Percentiles rank a stretch among this genome's conserved stretches.
Evolutionary conservation across 768 basidiomycete species (phyloP).

Genomic region (Gloeopeniophorella convolvens): DNA sequence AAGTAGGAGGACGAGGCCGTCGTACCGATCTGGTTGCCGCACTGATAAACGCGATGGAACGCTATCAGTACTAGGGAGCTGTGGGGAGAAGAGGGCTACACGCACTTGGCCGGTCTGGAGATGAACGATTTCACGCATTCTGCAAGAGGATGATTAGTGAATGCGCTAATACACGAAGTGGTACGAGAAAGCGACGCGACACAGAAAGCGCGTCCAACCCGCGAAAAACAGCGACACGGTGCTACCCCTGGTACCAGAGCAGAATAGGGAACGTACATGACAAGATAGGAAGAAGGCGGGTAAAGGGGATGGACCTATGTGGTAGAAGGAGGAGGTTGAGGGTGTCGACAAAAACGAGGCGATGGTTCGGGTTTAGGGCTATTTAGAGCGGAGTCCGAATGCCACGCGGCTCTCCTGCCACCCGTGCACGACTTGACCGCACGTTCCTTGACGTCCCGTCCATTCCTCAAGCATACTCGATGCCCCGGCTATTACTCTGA

Average conservation of each 20-base stretch:
- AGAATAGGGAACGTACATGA: conserved; percentile 15
- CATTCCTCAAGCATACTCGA: too few relatives aligned
- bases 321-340: conserved; percentile 13
- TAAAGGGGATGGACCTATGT: conserved; percentile 13
- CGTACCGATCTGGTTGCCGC: conserved; percentile 99
- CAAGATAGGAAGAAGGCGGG: conserved; percentile 14
- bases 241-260: not conserved
- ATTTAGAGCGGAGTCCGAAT: conserved; percentile 18
- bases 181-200: conserved; percentile 11
- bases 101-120: conserved; percentile 96
- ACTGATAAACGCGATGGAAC: conserved; percentile 49
- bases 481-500: too few relatives aligned
- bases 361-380: conserved; percentile 18
- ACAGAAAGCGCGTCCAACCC: not conserved
- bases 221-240: not conserved
- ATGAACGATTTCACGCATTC: conserved; percentile 99
- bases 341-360: conserved; percentile 18
- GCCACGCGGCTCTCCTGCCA: not conserved
- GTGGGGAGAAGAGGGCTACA: conserved; percentile 12
- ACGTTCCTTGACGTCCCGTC: not conserved
- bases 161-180: conserved; percentile 5
- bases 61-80: conserved; percentile 21
- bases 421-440: not conserved
- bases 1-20: conserved; percentile 21
- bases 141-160: conserved; percentile 28